These are phyloP conservation scores for Typha latifolia DNA, from an alignment of 176 grass and related monocot genomes.

Conservation along the genomic window DNA sequence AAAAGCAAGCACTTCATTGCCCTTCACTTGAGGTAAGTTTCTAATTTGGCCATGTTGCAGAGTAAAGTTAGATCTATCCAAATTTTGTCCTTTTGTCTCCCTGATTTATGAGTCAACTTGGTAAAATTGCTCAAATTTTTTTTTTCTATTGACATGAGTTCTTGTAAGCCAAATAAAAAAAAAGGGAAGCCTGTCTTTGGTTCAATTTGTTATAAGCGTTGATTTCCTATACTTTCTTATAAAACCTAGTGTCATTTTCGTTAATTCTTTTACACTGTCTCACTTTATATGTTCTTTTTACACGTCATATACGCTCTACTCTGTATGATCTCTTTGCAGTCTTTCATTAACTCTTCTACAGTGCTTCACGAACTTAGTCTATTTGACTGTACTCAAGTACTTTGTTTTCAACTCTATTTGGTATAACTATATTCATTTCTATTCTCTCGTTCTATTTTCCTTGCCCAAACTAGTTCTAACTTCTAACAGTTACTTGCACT, in stretches of 20 bases:
- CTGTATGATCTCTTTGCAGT: not conserved
- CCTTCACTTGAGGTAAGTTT: constrained; percentile 79
- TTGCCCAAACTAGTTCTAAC: not conserved
- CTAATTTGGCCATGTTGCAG: no score
- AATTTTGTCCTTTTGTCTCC: not conserved
- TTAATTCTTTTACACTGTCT: not conserved
- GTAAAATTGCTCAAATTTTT: no score
- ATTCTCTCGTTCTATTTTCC: not conserved
- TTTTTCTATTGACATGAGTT: not conserved
- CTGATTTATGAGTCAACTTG: not conserved
- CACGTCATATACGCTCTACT: not conserved
- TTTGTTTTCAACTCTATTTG: not conserved
- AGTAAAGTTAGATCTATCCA: no score
- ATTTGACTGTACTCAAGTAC: not conserved
- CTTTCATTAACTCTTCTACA: not conserved
- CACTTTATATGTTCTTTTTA: not conserved
- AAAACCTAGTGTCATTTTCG: not conserved
- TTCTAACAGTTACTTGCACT: not conserved
- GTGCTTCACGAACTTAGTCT: not conserved
- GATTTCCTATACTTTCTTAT: not conserved
- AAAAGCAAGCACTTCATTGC: constrained; percentile 82
- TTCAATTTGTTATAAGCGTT: not conserved
- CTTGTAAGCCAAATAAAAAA: not conserved
- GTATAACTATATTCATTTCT: not conserved
- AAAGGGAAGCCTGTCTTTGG: not conserved